Conservation (phyloP, 2,329 filamentous ascomycete genomes). For the Nectriaceae sp. region DNA sequence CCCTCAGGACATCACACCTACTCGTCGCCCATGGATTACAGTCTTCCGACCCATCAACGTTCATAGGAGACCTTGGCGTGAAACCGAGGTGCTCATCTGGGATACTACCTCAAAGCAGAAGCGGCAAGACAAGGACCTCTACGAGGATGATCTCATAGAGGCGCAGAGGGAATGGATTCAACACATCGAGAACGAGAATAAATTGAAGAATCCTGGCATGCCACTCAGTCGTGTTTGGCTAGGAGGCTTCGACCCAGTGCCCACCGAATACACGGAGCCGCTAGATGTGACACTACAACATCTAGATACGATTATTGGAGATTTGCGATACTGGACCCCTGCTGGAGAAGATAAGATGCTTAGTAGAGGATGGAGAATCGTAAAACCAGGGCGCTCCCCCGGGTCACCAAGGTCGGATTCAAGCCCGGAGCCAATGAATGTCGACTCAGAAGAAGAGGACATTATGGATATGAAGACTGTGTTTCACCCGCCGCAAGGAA, state of each 20-base stretch:
- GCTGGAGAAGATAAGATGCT: slow-evolving; percentile 28
- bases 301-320: slow-evolving; percentile 33
- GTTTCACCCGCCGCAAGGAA: slow-evolving; percentile 48
- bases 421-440: slow-evolving; percentile 19
- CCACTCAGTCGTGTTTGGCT: slow-evolving; percentile 48
- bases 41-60: slow-evolving; percentile 47
- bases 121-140: slow-evolving; percentile 20
- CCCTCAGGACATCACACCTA: slow-evolving; percentile 17
- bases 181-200: slow-evolving; percentile 33
- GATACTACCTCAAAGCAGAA: slow-evolving; percentile 40
- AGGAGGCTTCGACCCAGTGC: slow-evolving; percentile 35
- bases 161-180: slow-evolving; percentile 49
- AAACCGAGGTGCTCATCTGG: slow-evolving; percentile 57
- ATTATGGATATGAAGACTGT: slow-evolving; percentile 36
- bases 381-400: slow-evolving; percentile 23
- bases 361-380: slow-evolving; percentile 39
- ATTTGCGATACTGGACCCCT: slow-evolving; percentile 41
- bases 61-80: slow-evolving; percentile 31
- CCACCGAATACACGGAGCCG: slow-evolving; percentile 28
- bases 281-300: slow-evolving; percentile 46
- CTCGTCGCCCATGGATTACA: slow-evolving; percentile 53
- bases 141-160: slow-evolving; percentile 40
- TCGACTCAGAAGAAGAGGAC: slow-evolving; percentile 19
- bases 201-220: slow-evolving; percentile 32
- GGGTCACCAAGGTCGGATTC: neutral